A percentile compares a stretch with the other conserved stretches of the same genome.
Evolutionary conservation across 768 basidiomycete genomes (phyloP).

Genomic region (Myochromella boudieri): DNA sequence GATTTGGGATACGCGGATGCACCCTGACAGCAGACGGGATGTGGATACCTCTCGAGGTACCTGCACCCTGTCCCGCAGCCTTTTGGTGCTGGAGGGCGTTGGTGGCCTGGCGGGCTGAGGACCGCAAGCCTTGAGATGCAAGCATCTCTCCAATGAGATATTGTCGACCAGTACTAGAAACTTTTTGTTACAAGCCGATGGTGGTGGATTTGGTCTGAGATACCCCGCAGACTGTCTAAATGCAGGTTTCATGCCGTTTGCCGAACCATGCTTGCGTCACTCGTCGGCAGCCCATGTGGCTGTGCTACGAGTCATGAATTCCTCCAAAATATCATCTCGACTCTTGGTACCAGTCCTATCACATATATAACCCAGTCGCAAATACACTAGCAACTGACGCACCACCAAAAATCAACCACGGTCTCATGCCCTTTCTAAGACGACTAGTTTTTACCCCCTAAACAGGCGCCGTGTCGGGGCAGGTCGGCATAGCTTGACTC

Average conservation of each 20-base stretch:
- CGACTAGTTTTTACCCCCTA: too few species aligned
- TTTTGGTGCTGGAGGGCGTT: constrained; percentile 28
- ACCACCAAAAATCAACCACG: too few species aligned
- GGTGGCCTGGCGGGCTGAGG: constrained; percentile 37
- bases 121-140: constrained; percentile 46
- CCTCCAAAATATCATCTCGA: too few species aligned
- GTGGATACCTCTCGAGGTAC: constrained; percentile 43
- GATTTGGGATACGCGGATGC: constrained; percentile 26
- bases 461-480: too few species aligned
- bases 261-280: background rate
- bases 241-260: background rate
- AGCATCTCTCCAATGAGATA: constrained; percentile 22
- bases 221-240: too few species aligned
- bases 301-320: too few species aligned
- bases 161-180: background rate
- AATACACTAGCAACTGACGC: too few species aligned
- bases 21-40: constrained; percentile 39
- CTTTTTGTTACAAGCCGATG: background rate
- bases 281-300: too few species aligned
- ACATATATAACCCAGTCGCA: too few species aligned
- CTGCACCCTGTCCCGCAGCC: constrained; percentile 18
- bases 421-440: too few species aligned
- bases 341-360: too few species aligned
- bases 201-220: background rate
- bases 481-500: too few species aligned